Base-by-base conservation (phyloP, 352 stramenopile species). In the Phytophthora aleatoria region DNA sequence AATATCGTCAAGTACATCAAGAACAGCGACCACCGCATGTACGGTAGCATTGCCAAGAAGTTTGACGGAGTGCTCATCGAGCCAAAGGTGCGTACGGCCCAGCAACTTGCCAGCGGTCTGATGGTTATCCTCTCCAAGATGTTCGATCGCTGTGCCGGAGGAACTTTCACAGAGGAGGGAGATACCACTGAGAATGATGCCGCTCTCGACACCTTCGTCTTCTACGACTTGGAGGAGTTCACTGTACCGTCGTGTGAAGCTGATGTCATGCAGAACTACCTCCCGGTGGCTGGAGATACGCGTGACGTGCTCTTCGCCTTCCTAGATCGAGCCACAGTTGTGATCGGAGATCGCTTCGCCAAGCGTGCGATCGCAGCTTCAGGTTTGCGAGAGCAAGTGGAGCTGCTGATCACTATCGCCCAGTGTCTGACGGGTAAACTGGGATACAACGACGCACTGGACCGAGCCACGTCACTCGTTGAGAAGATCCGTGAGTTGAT, bases 1-100 rank as follows among this genome's bases (percentile, higher is more conserved):
- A 90, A 75, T 28, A 48, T 88, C n/a, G 44, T 91, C 69, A 89
- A 91, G 64, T 88, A 87, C 71, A 24, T 78, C 52, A 76, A 81
- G 51, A 73, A 73, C 59, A 77, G 58, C 28, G 77, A 87, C 56
- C 73, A 87, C 57, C 57, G 63, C 20, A 67, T 89, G 50, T 89
- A 87, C 67, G 74, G 75, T 3, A 78, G 74, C 20, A 69, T 90
- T 24, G 77, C 79, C 8, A 87, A 84, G 64, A 71, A 79, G 42
- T 83, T 90, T 42, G 64, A 73, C 42, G 81, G 81, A 61, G 81
- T 89, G 35, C 76, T 89, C 20, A 81, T 89, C 52, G 83, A 79
- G 24, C 81, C 81, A 1, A 64, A 74, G 48, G 53, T 67, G 20
- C 68, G 77, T n/a, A 56, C 59, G 13, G 52, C 77, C 0, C 44